Conservation (phyloP, 2,329 filamentous ascomycete genomes). For the Epichloe amarillans region DNA sequence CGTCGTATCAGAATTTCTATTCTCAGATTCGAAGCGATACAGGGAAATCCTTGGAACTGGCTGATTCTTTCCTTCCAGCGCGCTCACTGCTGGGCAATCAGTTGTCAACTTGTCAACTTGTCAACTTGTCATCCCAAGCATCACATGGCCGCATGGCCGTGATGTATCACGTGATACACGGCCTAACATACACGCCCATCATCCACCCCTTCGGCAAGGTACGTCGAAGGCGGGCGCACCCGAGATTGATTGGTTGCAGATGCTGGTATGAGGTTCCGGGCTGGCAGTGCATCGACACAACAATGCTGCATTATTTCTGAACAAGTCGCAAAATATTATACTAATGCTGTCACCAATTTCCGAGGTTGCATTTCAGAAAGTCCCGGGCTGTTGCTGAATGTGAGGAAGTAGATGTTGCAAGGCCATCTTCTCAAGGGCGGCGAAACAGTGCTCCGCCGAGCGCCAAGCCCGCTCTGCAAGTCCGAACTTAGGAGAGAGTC, state of each 20-base stretch:
- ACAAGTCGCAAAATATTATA: background rate
- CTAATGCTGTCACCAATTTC: background rate
- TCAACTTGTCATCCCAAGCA: too few relatives aligned
- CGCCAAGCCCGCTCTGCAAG: constrained; percentile 5
- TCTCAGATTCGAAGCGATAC: background rate
- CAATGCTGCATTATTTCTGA: background rate
- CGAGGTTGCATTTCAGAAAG: background rate
- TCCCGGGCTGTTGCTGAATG: background rate
- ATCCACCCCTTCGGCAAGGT: background rate
- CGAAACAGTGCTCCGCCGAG: constrained; percentile 8
- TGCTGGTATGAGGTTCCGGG: background rate
- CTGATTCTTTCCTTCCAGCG: too few relatives aligned
- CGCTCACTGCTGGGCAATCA: too few relatives aligned
- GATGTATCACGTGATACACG: background rate
- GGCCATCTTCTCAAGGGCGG: background rate
- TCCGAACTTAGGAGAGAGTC: constrained; percentile 13
- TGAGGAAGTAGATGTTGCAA: background rate
- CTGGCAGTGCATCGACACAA: background rate
- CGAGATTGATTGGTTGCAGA: background rate
- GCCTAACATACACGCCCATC: background rate
- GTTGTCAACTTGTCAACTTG: too few relatives aligned
- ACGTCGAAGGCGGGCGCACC: background rate
- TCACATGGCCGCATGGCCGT: too few relatives aligned
- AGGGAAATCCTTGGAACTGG: too few relatives aligned
- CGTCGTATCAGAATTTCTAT: background rate